Conservation (phyloP, 2,329 filamentous ascomycete genomes). For the Endothia cerciana region DNA sequence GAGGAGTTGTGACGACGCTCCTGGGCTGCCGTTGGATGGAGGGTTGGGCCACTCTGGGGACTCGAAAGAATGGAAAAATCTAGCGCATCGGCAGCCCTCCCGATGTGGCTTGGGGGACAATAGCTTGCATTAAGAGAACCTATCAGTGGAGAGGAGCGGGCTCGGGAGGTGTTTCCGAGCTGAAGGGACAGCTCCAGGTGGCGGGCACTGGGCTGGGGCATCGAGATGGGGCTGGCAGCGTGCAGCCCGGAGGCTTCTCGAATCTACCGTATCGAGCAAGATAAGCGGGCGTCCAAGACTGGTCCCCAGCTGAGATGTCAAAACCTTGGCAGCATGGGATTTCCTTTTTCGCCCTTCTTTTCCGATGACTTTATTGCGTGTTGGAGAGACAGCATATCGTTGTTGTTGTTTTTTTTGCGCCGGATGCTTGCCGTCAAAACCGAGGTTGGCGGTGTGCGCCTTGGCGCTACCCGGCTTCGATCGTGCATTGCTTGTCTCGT, state of each 20-base stretch:
- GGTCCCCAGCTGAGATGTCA: not conserved
- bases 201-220: not conserved
- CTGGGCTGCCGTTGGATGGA: not conserved
- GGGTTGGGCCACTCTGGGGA: constrained; percentile 8
- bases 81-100: constrained; percentile 24
- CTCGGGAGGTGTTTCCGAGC: not conserved
- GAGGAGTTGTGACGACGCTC: not conserved
- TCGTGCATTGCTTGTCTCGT: constrained; percentile 5
- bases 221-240: not conserved
- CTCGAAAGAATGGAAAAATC: constrained; percentile 21
- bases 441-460: constrained; percentile 25
- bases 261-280: not conserved
- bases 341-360: not conserved
- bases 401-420: not conserved
- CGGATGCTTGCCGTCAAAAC: not conserved
- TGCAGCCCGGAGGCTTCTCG: not conserved
- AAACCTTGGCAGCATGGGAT: not conserved
- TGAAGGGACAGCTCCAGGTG: not conserved
- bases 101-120: constrained; percentile 27
- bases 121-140: constrained; percentile 24
- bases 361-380: not conserved
- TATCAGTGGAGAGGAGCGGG: constrained; percentile 10
- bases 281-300: not conserved
- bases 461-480: constrained; percentile 23
- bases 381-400: constrained; percentile 1